Evolutionary conservation across 257 asterid genomes (phyloP), one percentile per base, ranked within the genome.

Genomic region (Echium plantagineum): DNA sequence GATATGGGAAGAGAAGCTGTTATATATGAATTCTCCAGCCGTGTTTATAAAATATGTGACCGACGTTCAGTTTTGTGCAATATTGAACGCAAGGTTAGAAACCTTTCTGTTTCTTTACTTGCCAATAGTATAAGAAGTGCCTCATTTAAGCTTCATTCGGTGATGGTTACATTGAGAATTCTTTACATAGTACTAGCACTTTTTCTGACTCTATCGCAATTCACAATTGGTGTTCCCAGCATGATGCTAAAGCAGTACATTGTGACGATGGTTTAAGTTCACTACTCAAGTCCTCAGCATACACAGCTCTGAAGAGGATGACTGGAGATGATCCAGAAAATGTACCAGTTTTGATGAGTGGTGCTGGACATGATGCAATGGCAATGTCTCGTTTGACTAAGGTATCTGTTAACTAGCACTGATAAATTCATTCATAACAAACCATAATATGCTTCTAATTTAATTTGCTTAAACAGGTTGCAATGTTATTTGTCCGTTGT

Each of bases 351-450:
- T 56, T 89, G 74, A 89, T 89, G 94, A 93, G 99, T 68, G 99
- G 99, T 66, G 99, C 99, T n/a, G 99, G 99, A 47, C 97, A 93
- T 54, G 98, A 93, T 73, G 96, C 98, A 30, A 89, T 89, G 98
- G 97, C 98, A 58, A 84, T 93, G 94, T 85, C 94, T 65, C 99
- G 81, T 78, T 81, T 93, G 59, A 84, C 97, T 61, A 83, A 83
- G 91, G 94, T 83, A 58, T 60, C 24, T 30, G 21, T n/a, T n/a
- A 52, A 52, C 56, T 52, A 17, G 9, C 19, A 5, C 21, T 15
- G 56, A 10, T 52, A 42, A 12, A 13, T 42, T 42, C 16, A 10
- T 10, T 10, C 49, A 42, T 42, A 12, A 42, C 17, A 5, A 42
- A 42, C 17, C 17, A 13, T 10, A 10, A 2, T 42, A 13, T 42